Base-by-base conservation (phyloP, 2,329 filamentous ascomycete species). In the Cladosporium sphaerospermum region DNA sequence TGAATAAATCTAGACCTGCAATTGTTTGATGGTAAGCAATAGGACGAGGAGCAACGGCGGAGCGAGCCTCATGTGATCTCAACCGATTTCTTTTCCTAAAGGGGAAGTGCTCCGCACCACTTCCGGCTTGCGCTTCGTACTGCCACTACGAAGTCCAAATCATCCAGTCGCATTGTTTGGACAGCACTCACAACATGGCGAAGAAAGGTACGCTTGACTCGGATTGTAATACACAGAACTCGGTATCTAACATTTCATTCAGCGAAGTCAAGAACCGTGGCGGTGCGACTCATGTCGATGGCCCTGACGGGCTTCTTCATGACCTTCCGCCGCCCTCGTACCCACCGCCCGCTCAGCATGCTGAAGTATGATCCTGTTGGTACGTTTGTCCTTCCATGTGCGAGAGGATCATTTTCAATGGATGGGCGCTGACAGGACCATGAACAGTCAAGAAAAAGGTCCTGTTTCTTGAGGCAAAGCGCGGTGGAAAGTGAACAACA, bases 311-410 rank as follows among this genome's bases (percentile, higher is more conserved):
- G 93, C 67, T 99, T 90, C 80, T 99, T 92, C 79, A 49, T 49
- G 45, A 95, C 89, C 51, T 84, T 95, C 72, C 80, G 86, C 62
- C 85, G 95, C 55, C 91, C 90, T 10, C 85, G 93, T 62, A 80
- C 82, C 31, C 80, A 90, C 58, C 79, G 86, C 42, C 91, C 95
- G 53, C 81, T 99, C 74, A 95, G 90, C 76, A 93, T 99, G 89
- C 77, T 99, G 64, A 99, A 99, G 78, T 99, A 99, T 74, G 93
- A 99, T 69, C 93, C 93, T 40, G 91, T 99, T 60, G 86, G 89
- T 95, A 83, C 61, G 80, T 70, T n/a, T 28, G 23, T 28, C 7
- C 23, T 28, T 28, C 23, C 23, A 28, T 28, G 23, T 28, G 23
- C 23, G 7, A 28, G 23, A 4, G 23, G 23, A 28, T 28, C 7